Percentiles rank a stretch among this genome's conserved stretches.
Evolutionary conservation across 2,329 filamentous ascomycete species (phyloP).

Genomic region (Aspergillus niger): DNA sequence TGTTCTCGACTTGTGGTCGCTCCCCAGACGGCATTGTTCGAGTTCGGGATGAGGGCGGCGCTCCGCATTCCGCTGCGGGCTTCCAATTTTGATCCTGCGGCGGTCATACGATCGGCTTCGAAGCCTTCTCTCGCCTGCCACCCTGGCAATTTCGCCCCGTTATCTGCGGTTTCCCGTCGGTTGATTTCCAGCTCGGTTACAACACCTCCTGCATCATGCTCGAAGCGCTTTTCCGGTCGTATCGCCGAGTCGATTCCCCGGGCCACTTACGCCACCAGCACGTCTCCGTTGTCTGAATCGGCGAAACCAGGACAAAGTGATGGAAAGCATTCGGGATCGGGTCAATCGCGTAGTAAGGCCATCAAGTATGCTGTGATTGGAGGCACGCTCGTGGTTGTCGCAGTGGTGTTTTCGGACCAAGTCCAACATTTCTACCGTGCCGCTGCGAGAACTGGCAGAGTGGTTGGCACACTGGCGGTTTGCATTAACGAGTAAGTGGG

Average conservation of each 20-base stretch:
- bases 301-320: constrained; percentile 13
- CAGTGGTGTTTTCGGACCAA: constrained; percentile 61
- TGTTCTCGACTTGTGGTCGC: constrained; percentile 14
- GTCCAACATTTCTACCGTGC: constrained; percentile 76
- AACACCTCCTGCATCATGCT: neutral
- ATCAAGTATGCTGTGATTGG: constrained; percentile 38
- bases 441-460: constrained; percentile 74
- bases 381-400: constrained; percentile 44
- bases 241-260: constrained; percentile 1
- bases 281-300: constrained; percentile 17
- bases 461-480: constrained; percentile 71
- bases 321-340: constrained; percentile 14
- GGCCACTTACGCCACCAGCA: constrained; percentile 23
- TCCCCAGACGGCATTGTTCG: constrained; percentile 21
- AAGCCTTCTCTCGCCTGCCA: constrained; percentile 18
- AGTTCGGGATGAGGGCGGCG: constrained; percentile 37
- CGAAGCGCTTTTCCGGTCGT: neutral
- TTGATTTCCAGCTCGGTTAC: neutral
- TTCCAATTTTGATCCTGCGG: constrained; percentile 31
- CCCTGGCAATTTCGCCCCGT: constrained; percentile 6
- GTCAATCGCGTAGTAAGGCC: constrained; percentile 25
- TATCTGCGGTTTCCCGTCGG: neutral
- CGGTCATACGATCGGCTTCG: constrained; percentile 29
- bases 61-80: constrained; percentile 38
- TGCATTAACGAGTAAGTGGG: constrained; percentile 82